Base-by-base conservation (phyloP, 306 rosid genomes). In the Acmispon strigosus region DNA sequence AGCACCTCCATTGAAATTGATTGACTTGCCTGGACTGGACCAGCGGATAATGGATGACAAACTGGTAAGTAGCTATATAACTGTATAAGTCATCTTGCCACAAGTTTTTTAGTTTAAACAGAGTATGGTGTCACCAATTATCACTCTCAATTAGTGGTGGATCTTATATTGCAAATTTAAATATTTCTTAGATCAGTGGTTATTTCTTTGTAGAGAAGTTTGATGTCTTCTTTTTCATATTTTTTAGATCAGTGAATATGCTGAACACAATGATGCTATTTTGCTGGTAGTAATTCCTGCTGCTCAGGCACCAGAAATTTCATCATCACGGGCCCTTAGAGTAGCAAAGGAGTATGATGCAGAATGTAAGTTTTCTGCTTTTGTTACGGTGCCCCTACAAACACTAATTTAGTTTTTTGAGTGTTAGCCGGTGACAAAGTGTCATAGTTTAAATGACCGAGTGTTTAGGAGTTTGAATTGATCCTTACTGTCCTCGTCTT, bases 11-110 rank as follows among this genome's bases (percentile, higher is more conserved):
- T 74, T 94, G 84, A 94, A 87, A 74, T 89, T 94, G 92, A 83
- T 91, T 78, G 99, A 94, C 81, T 86, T 94, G 73, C 99, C 99
- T 53, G 99, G 99, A 74, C 71, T 94, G 79, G 97, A 94, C 84
- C 99, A 94, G 66, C 89, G 96, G 74, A 84, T 77, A 32, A 37
- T 79, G 77, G 96, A 91, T 83, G 99, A 94, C 37, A 88, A 92
- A 53, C 51, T 87, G 87, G 98, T 89, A 76, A 84, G 98, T 73
- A 49, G 41, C n/a, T n/a, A 10, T 60, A 54, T 47, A 60, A 48
- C 53, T 52, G 11, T 60, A 50, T 42, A 60, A 43, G 58, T 53
- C 60, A 65, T 80, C 49, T 24, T 65, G 19, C 45, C 59, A 12
- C 18, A 4, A 54, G 55, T 22, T 69, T 76, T 53, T 74, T 15